A percentile compares a stretch with the other conserved stretches of the same genome.
Conservation (phyloP, 345 rosid genomes). For the Turritis glabra region DNA sequence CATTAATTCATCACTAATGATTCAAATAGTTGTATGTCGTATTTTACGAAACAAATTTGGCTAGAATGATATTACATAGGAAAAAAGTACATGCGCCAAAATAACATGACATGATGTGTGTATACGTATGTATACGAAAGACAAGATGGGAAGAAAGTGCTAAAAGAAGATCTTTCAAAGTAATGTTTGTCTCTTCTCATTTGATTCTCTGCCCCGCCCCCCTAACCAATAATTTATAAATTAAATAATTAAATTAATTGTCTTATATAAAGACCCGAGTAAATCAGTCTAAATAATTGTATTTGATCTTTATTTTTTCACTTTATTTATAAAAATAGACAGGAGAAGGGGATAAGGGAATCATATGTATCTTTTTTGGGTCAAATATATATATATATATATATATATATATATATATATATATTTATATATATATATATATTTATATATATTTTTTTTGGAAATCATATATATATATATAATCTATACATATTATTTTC, state of each 20-base stretch:
- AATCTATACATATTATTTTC: neutral
- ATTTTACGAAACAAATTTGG: neutral
- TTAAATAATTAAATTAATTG: neutral
- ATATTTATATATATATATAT: no score
- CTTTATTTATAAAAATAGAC: neutral
- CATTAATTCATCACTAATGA: neutral
- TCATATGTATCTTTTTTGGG: no score
- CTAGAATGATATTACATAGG: neutral
- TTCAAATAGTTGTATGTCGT: neutral
- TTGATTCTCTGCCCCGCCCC: constrained; percentile 23
- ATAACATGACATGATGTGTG: constrained; percentile 11
- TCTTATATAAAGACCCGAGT: neutral
- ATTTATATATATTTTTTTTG: no score
- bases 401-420: no score
- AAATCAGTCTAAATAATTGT: neutral
- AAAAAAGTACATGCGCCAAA: neutral
- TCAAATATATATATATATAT: no score
- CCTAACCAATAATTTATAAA: constrained; percentile 14
- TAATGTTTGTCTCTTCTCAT: constrained; percentile 32
- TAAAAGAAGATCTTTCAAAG: constrained; percentile 31
- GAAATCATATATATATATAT: no score
- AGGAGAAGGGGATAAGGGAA: no score
- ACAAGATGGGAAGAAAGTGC: constrained; percentile 19
- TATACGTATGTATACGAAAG: constrained; percentile 19
- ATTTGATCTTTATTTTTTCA: neutral